phyloP scores from a whole-genome alignment of 2,329 filamentous ascomycete genomes.

The Fusarium palustre region DNA sequence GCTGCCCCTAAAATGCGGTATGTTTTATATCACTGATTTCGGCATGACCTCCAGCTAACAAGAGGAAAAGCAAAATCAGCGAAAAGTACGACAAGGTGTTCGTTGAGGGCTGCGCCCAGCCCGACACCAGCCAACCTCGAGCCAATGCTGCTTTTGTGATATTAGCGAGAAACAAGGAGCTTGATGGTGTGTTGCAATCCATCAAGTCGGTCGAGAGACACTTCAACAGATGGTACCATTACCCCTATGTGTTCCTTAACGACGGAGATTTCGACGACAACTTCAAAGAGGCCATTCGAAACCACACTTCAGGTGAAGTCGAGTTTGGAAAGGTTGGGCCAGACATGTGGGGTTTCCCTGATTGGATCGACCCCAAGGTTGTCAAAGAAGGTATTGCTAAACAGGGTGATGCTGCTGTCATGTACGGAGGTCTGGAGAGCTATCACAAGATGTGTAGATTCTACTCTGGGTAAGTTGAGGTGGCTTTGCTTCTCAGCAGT shows the following conservation, averaged over 20 bases:
- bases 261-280: constrained; percentile 96
- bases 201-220: constrained; percentile 98
- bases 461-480: constrained; percentile 84
- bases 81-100: constrained; percentile 98
- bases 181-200: constrained; percentile 95
- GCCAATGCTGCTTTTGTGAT: constrained; percentile 97
- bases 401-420: constrained; percentile 96
- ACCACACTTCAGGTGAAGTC: constrained; percentile 87
- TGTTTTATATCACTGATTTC: constrained; percentile 45
- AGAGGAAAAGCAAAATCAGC: constrained; percentile 83
- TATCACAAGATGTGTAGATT: constrained; percentile 99
- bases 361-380: constrained; percentile 94
- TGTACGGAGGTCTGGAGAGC: constrained; percentile 99
- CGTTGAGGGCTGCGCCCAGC: constrained; percentile 86
- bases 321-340: constrained; percentile 95
- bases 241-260: constrained; percentile 98
- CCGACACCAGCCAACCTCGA: constrained; percentile 80
- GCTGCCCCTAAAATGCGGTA: constrained; percentile 91
- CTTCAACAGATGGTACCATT: constrained; percentile 99
- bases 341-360: constrained; percentile 95
- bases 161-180: constrained; percentile 92
- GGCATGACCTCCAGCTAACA: constrained; percentile 32
- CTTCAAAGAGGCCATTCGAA: constrained; percentile 88
- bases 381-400: constrained; percentile 96
- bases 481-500: background rate